Evolutionary conservation across 345 rosid species (phyloP).

Genomic region (Pugionium dolabratum): DNA sequence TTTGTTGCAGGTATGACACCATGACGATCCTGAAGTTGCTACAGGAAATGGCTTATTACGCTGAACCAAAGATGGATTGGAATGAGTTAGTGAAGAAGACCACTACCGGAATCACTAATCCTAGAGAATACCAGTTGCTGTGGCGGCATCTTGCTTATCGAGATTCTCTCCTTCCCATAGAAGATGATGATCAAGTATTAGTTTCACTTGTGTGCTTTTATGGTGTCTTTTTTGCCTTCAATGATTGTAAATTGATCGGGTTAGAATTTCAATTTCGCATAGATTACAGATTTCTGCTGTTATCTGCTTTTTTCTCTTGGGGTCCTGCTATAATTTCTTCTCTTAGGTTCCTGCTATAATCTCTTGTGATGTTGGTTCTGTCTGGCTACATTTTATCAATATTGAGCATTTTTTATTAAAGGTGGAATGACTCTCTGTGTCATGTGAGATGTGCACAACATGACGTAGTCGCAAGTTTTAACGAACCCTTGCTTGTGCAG

Average conservation of each 20-base stretch:
- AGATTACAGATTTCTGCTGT: background rate
- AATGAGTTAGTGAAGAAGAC: constrained; percentile 61
- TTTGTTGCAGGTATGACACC: constrained; percentile 53
- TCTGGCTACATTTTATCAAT: background rate
- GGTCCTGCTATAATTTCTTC: too few species aligned
- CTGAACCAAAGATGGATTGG: constrained; percentile 61
- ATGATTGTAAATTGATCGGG: constrained; percentile 2
- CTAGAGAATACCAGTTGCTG: constrained; percentile 78
- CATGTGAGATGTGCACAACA: constrained; percentile 5
- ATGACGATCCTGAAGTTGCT: constrained; percentile 55
- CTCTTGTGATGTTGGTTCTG: constrained; percentile 6
- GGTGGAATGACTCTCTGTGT: background rate
- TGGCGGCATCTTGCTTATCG: constrained; percentile 96
- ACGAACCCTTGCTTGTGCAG: constrained; percentile 45
- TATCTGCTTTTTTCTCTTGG: background rate
- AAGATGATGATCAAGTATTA: constrained; percentile 56
- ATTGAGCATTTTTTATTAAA: background rate
- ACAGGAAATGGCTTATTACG: constrained; percentile 59
- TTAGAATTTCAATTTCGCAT: background rate
- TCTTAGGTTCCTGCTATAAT: background rate
- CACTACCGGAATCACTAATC: constrained; percentile 65
- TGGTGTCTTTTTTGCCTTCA: background rate
- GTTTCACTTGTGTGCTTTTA: constrained; percentile 35
- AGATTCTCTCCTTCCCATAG: constrained; percentile 49
- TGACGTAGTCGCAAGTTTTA: constrained; percentile 4